Percentiles rank a stretch among this genome's conserved stretches.
phyloP scores from a whole-genome alignment of 2,329 filamentous ascomycete genomes.

The Fusarium sp. region DNA sequence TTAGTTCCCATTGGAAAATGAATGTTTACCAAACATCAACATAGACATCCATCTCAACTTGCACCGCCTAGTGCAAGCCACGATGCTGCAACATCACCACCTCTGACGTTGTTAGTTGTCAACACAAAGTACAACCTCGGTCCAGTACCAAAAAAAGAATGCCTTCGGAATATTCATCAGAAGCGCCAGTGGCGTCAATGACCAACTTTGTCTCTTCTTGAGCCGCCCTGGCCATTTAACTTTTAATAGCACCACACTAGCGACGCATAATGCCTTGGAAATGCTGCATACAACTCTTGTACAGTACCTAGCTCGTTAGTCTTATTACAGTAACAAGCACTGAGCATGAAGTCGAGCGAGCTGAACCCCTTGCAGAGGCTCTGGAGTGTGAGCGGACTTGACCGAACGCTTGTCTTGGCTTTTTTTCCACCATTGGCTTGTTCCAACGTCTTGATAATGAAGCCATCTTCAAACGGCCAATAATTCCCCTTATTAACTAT shows the following conservation, averaged over 20 bases:
- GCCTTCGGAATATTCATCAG: conserved; percentile 14
- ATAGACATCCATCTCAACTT: neutral
- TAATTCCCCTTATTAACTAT: too few species aligned
- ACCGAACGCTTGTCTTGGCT: conserved; percentile 26
- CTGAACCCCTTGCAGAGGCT: conserved; percentile 13
- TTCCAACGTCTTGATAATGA: neutral
- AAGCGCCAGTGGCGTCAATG: conserved; percentile 34
- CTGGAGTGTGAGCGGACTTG: conserved; percentile 23
- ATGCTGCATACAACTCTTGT: neutral
- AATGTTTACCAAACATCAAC: neutral
- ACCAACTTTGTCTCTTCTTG: conserved; percentile 1
- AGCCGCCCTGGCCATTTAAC: conserved; percentile 1
- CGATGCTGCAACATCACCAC: conserved; percentile 1
- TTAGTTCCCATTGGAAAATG: neutral
- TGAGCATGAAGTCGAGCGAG: neutral
- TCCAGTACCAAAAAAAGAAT: conserved; percentile 10
- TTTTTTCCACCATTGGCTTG: neutral
- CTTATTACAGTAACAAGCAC: neutral
- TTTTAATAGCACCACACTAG: conserved; percentile 18
- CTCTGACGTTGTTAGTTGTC: conserved; percentile 17
- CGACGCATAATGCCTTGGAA: conserved; percentile 30
- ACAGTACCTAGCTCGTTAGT: too few species aligned
- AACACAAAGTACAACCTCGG: neutral
- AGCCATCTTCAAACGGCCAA: neutral
- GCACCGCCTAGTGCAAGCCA: conserved; percentile 12